Base-by-base conservation (phyloP, 2,329 filamentous ascomycete species). In the Sporothrix curviconia region DNA sequence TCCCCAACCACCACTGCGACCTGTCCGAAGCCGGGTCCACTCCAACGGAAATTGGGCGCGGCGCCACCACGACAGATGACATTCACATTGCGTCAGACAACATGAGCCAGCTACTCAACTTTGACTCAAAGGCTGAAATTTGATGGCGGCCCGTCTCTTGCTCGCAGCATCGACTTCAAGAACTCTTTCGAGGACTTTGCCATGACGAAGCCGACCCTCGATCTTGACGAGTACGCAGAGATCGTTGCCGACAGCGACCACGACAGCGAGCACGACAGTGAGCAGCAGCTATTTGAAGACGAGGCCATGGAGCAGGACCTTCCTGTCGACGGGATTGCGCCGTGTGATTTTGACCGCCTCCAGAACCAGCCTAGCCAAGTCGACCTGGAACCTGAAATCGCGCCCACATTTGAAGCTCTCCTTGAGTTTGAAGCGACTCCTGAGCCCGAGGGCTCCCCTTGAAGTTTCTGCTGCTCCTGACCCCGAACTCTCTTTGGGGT, bases 171-270 rank as follows among this genome's bases (percentile, higher is more conserved):
- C 34, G n/a, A n/a, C 9, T 51, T 51, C 49, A 37, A 28, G 34
- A 22, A 37, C n/a, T 57, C 55, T 1, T 54, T 39, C 30, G 55
- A 59, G 4, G 58, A 57, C 8, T 59, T 59, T 32, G 54, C 58
- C 30, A 50, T 36, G 24, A 55, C 55, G 7, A 57, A 57, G 28
- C 55, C 58, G 2, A 28, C 37, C 3, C 15, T 59, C 9, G 55
- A 57, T 12, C 14, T 57, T 5, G 58, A 57, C 14, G 58, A 54
- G 12, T 40, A 44, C 22, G 17, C 17, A 3, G 55, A 55, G 11
- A 6, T 22, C 12, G 32, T 15, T 11, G 24, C 22, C 17, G 19
- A 47, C 5, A 32, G n/a, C 34, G 42, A 47, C 9, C 14, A 25
- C 14, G 46, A 44, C 4, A 25, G 15, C 34, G 8, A n/a, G 32